Evolutionary conservation across 805 yeast genomes (phyloP).

Genomic region (Cyberlindnera mississippiensis): DNA sequence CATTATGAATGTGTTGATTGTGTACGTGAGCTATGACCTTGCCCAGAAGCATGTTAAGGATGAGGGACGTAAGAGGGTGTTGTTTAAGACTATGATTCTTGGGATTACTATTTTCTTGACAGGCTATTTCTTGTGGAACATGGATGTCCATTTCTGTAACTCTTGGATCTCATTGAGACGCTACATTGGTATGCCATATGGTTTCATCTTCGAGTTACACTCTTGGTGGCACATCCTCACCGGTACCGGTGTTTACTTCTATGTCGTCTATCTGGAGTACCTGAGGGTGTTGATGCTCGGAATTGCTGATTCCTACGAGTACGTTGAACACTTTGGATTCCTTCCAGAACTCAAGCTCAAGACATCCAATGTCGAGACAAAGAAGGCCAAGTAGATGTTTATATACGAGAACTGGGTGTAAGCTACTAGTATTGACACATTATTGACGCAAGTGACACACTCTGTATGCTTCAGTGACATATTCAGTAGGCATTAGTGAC

Average conservation of each 20-base stretch:
- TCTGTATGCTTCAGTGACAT: too few relatives aligned
- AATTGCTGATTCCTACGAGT: slow-evolving; percentile 48
- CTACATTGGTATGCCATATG: slow-evolving; percentile 74
- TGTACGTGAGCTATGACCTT: slow-evolving; percentile 52
- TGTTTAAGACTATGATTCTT: slow-evolving; percentile 50
- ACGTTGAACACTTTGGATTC: slow-evolving; percentile 55
- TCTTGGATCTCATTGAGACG: slow-evolving; percentile 58
- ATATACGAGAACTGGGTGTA: not conserved
- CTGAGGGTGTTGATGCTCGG: slow-evolving; percentile 64
- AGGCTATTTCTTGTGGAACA: slow-evolving; percentile 85
- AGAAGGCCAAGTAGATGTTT: not conserved
- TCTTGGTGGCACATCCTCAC: slow-evolving; percentile 97
- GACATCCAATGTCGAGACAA: not conserved
- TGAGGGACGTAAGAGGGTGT: slow-evolving; percentile 38
- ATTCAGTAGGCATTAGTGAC: too few relatives aligned
- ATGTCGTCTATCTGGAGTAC: slow-evolving; percentile 74
- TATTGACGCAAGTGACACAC: too few relatives aligned
- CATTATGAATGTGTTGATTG: slow-evolving; percentile 66
- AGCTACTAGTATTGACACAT: not conserved
- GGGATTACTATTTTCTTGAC: slow-evolving; percentile 62
- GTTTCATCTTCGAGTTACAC: slow-evolving; percentile 83
- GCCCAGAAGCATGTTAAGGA: slow-evolving; percentile 52
- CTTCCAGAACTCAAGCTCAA: slow-evolving; percentile 46
- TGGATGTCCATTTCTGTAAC: slow-evolving; percentile 78
- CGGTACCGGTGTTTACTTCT: slow-evolving; percentile 83